These are phyloP conservation scores for Tetracentron sinense DNA, from an alignment of 164 flowering plant genomes.

Conservation along the genomic window DNA sequence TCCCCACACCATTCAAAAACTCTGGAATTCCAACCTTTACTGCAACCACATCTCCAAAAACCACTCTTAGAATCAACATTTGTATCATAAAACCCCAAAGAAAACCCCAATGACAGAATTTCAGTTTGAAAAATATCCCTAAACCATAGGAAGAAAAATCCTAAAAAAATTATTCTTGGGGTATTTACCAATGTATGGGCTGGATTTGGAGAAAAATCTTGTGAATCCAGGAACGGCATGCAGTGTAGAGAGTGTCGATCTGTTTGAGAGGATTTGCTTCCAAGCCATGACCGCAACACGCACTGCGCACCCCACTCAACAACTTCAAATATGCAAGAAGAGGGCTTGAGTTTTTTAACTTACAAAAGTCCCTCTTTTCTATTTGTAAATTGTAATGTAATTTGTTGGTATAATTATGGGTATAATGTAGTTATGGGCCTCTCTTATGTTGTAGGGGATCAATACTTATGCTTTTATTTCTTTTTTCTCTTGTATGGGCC, in stretches of 20 bases:
- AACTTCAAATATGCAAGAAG: no score
- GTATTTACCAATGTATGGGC: conserved; percentile 12
- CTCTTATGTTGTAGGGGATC: no score
- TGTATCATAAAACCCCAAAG: not conserved
- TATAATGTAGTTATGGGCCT: no score
- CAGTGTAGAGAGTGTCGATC: conserved; percentile 1
- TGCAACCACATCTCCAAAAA: conserved; percentile 24
- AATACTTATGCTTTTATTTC: no score
- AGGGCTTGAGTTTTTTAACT: no score
- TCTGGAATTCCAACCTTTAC: conserved; percentile 92
- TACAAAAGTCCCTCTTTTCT: no score
- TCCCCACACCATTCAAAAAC: conserved; percentile 76
- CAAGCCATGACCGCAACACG: no score
- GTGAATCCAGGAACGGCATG: conserved; percentile 3
- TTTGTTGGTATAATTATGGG: no score
- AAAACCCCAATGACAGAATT: not conserved
- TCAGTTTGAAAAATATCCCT: not conserved
- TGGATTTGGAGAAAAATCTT: conserved; percentile 25
- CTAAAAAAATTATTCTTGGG: not conserved
- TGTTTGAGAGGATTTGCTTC: conserved; percentile 15
- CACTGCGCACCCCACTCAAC: no score
- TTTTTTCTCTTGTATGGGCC: no score
- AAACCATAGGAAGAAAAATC: not conserved
- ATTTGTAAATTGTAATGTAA: no score
- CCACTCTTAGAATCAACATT: conserved; percentile 3